Base-by-base conservation (phyloP, 2,329 filamentous ascomycete species). In the Trichophyton schoenleinii region DNA sequence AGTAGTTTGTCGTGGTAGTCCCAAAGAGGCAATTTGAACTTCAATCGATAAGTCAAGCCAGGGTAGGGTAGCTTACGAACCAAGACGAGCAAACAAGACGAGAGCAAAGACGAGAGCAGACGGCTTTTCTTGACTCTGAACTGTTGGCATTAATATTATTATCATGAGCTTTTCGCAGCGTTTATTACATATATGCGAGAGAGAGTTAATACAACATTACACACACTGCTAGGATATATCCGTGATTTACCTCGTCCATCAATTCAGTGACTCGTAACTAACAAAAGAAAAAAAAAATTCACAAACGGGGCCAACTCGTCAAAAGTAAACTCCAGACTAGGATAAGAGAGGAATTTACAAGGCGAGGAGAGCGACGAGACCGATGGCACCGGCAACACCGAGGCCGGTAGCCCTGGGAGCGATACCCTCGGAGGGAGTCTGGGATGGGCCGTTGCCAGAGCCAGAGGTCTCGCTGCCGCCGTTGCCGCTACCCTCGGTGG, bases 401-500 rank as follows among this genome's bases (percentile, higher is more conserved):
- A 41, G 42, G 11, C 38, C 58, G 8, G 58, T 48, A n/a, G 58
- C 58, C 18, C 13, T 52, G 25, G 57, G 36, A 3, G 58, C 41
- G 3, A 55, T 6, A 36, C 13, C 49, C 9, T 18, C 1, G 25
- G 36, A 46, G 28, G 25, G 28, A 5, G 49, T 55, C 3, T 1
- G 22, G 25, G 57, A 42, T 28, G 34, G 20, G 28, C 15, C 69
- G 59, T 70, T 68, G 46, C 69, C 60, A 22, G 70, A 69, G 46
- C 69, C 60, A 28, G 70, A 69, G 46, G 49, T 55, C 49, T 55
- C 13, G 28, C 28, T 28, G 9, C 22, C 22, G 22, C 48, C 48
- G 34, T 13, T 36, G 34, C 34, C 34, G 11, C 34, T 13, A 3
- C 34, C 34, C 34, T 36, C 34, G 11, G 34, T 36, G 8, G 34